Evolutionary conservation across 305 asterid species (phyloP), one percentile per base, ranked within the genome.

Genomic region (Plantago rigida): DNA sequence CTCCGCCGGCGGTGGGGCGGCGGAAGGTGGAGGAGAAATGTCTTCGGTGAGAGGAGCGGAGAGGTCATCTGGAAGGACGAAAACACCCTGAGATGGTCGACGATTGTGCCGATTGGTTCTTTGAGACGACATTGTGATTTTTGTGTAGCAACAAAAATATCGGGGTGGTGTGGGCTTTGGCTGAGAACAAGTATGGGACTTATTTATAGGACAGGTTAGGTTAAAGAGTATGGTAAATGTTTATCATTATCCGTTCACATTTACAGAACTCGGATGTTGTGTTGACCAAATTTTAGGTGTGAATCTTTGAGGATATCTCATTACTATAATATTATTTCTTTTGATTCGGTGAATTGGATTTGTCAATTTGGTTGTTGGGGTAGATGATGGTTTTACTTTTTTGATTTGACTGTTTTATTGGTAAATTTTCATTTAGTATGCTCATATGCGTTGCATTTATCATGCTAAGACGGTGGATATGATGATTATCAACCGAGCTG

Each of bases 31-130:
- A 31, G 59, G 58, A 51, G 58, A 54, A 60, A 62, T 65, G 58
- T 62, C 69, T 1, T 73, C 78, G 9, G 71, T 56, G 2, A 48
- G 47, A 1, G 87, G 83, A 69, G 58, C 77, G 1, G 73, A 49
- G 63, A 83, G 61, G 51, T 80, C 58, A 41, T 80, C 89, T 13
- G 84, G 81, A 51, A 80, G 14, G 9, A 69, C 69, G 51, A 80
- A 81, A 13, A 71, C 69, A 13, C 84, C 69, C 69, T 83, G 86
- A 0, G 89, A 83, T 8, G 89, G 83, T 13, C 79, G 74, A 57
- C 89, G 75, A 13, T 75, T 80, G 71, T 83, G 90, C 71, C 83
- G 90, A 67, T 59, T 67, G 13, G 60, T 28, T 68, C 75, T 75
- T 14, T 76, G 63, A 13, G 87, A 81, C 90, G 81, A 81, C 55